Conservation (phyloP, 371 early-diverging fungal genomes). For the Mucor ambiguus region DNA sequence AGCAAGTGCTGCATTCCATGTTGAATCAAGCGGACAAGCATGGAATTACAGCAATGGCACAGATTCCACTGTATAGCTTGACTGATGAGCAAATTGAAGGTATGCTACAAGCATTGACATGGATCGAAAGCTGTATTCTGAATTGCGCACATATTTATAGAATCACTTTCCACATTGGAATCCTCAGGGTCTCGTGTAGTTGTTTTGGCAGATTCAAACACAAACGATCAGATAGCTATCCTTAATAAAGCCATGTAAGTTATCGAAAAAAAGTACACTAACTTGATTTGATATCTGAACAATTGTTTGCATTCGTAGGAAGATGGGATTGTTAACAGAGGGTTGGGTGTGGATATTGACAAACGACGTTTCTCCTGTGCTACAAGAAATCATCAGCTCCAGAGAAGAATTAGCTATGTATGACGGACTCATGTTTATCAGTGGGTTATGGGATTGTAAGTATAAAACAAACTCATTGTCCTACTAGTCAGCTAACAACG, state of each 20-base stretch:
- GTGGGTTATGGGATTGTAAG: constrained; percentile 49
- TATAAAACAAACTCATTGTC: constrained; percentile 14
- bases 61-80: constrained; percentile 36
- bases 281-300: background rate
- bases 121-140: background rate
- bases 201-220: constrained; percentile 37
- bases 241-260: constrained; percentile 36
- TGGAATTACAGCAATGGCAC: constrained; percentile 26
- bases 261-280: background rate
- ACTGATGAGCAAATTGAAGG: constrained; percentile 23
- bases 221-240: constrained; percentile 34
- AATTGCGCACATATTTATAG: constrained; percentile 17
- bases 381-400: constrained; percentile 16
- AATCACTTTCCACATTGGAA: constrained; percentile 26
- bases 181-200: constrained; percentile 36
- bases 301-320: constrained; percentile 14
- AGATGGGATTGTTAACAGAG: constrained; percentile 34
- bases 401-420: constrained; percentile 30
- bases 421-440: constrained; percentile 52
- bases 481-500: background rate
- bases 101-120: background rate
- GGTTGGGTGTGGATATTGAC: constrained; percentile 51
- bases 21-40: constrained; percentile 14
- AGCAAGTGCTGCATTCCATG: constrained; percentile 21
- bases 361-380: constrained; percentile 36